Base-by-base conservation (phyloP, 2,329 filamentous ascomycete species). In the Colletotrichum costaricense region DNA sequence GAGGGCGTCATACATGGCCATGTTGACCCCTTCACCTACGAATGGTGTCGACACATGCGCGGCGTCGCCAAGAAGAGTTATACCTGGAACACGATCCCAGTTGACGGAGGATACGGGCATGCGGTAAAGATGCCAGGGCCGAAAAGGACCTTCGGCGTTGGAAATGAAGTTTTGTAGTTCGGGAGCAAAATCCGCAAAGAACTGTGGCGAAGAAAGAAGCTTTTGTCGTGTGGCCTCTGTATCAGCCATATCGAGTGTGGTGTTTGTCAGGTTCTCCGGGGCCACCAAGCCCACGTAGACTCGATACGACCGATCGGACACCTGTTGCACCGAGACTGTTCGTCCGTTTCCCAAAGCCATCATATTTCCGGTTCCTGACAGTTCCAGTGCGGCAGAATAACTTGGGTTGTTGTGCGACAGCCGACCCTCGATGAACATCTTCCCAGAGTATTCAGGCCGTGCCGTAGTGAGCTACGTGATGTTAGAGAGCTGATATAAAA, bases 11-110 rank as follows among this genome's bases (percentile, higher is more conserved):
- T 55, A 26, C 68, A 71, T 71, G 12, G 68, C 68, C 16, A 67
- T 46, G 4, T 71, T 71, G 14, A 67, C 68, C 7, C 68, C 68
- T n/a, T 71, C 63, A 3, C 68, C 68, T 14, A 62, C 55, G n/a
- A 71, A 71, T 3, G 68, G 68, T 9, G 68, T 71, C 3, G 63
- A 59, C 8, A 67, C 63, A 26, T 71, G 68, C 22, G 68, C 63
- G 24, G 63, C 68, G 8, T 71, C 68, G 19, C 63, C 68, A 12
- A 71, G 30, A 14, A 71, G 68, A 11, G 68, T 56, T 2, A 62
- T 46, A 4, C 63, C 68, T 7, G 63, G 42, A 12, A 71, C 68
- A 16, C 30, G 68, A 55, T 3, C 42, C 68, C 68, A 67, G 11
- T 4, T 24, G 12, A 65, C n/a, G 7, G 60, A 69, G 33, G 52